Evolutionary conservation across 352 stramenopile species (phyloP).

Genomic region (Phytopythium litorale): DNA sequence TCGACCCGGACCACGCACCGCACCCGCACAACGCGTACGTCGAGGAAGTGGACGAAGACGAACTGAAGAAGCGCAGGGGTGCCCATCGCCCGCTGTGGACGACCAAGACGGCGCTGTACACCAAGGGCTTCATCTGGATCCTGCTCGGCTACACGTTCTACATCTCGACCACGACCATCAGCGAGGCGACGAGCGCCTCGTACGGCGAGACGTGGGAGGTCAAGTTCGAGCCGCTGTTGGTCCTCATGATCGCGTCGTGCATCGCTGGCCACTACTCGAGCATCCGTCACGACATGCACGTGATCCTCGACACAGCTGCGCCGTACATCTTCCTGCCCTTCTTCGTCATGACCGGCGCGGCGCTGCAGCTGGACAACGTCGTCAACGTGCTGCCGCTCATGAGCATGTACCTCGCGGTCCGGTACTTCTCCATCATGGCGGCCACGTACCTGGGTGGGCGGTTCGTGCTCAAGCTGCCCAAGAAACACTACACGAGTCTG

Average conservation of each 20-base stretch:
- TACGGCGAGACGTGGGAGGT: conserved; percentile 60
- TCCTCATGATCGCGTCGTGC: conserved; percentile 61
- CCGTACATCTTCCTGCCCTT: conserved; percentile 72
- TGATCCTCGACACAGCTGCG: conserved; percentile 58
- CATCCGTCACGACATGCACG: conserved; percentile 69
- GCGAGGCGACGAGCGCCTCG: conserved; percentile 36
- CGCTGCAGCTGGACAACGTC: conserved; percentile 63
- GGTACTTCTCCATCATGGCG: conserved; percentile 55
- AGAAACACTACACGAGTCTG: conserved; percentile 58
- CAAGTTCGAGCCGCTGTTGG: conserved; percentile 62
- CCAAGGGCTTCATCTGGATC: conserved; percentile 65
- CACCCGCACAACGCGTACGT: conserved; percentile 57
- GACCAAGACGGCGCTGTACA: conserved; percentile 32
- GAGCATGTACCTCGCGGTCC: conserved; percentile 53
- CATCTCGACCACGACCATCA: conserved; percentile 52
- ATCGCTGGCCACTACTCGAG: conserved; percentile 44
- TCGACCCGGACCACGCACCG: conserved; percentile 27
- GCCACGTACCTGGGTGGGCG: conserved; percentile 46
- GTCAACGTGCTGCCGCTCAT: conserved; percentile 51
- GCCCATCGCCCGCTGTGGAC: conserved; percentile 14
- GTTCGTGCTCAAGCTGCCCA: conserved; percentile 52
- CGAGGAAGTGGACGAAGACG: conserved; percentile 27
- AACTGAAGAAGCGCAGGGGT: conserved; percentile 1
- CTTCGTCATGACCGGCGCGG: conserved; percentile 69
- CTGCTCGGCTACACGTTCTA: conserved; percentile 60